These are phyloP conservation scores for Polygonum aviculare DNA, from an alignment of 148 eudicot genomes.

Conservation along the genomic window DNA sequence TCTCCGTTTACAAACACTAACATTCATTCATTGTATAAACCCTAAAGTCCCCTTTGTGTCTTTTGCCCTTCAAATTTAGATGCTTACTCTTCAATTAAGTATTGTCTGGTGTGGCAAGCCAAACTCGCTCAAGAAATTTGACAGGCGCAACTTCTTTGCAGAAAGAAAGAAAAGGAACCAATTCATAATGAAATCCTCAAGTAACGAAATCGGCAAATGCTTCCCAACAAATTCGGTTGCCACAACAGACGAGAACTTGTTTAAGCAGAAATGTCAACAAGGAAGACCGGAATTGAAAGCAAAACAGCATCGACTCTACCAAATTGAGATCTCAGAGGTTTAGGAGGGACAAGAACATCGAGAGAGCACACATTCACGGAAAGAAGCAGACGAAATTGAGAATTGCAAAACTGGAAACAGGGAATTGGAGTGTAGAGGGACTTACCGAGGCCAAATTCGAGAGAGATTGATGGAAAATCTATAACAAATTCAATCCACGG, in stretches of 20 bases:
- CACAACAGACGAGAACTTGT: background rate
- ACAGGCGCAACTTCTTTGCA: background rate
- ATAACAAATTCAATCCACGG: background rate
- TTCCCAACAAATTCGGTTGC: background rate
- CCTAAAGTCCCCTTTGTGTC: background rate
- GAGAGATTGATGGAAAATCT: background rate
- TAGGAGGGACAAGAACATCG: background rate
- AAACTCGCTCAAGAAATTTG: background rate
- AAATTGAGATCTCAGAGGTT: background rate
- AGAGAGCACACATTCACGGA: background rate
- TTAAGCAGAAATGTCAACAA: background rate
- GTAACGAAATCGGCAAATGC: background rate
- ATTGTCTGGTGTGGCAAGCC: background rate
- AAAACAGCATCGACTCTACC: background rate
- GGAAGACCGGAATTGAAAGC: background rate
- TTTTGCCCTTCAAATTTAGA: background rate
- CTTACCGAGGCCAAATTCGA: background rate
- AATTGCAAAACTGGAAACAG: background rate
- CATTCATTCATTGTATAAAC: background rate
- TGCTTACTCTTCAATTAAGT: background rate
- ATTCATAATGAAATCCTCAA: background rate
- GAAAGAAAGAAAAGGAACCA: background rate
- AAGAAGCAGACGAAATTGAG: background rate
- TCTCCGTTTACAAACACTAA: background rate
- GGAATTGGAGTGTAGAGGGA: background rate